These are phyloP conservation scores for Backusella tarrabulga DNA, from an alignment of 192 early-diverging fungal species.

Conservation along the genomic window DNA sequence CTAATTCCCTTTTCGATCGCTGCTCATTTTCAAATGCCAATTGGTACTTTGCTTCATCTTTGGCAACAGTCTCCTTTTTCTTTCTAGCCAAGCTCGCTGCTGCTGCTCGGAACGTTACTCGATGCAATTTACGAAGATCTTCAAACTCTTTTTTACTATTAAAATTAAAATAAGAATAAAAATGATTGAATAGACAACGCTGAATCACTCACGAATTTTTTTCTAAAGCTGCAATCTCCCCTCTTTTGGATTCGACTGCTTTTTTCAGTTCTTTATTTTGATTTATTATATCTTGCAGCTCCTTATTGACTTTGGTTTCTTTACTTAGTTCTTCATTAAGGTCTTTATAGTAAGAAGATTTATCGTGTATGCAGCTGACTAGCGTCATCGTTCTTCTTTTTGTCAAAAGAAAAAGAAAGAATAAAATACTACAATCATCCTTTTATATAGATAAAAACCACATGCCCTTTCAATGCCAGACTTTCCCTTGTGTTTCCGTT, in stretches of 20 bases:
- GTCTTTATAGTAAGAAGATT: not conserved
- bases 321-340: not conserved
- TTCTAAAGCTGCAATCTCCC: not conserved
- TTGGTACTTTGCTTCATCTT: constrained; percentile 32
- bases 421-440: not conserved
- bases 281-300: not conserved
- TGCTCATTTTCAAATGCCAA: constrained; percentile 30
- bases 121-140: constrained; percentile 24
- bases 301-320: not conserved
- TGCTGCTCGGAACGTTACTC: constrained; percentile 20
- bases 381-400: not conserved
- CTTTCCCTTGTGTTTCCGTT: not conserved
- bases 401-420: not conserved
- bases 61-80: constrained; percentile 25
- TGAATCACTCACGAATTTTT: not conserved
- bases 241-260: not conserved
- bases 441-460: constrained; percentile 8
- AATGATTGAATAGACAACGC: not conserved
- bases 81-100: constrained; percentile 22
- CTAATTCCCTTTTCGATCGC: constrained; percentile 16
- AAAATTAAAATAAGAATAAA: not conserved
- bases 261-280: not conserved
- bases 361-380: constrained; percentile 11
- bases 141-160: constrained; percentile 30
- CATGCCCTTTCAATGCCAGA: not conserved